Conservation (phyloP, 179 eudicot genomes). For the Gypsophila paniculata region DNA sequence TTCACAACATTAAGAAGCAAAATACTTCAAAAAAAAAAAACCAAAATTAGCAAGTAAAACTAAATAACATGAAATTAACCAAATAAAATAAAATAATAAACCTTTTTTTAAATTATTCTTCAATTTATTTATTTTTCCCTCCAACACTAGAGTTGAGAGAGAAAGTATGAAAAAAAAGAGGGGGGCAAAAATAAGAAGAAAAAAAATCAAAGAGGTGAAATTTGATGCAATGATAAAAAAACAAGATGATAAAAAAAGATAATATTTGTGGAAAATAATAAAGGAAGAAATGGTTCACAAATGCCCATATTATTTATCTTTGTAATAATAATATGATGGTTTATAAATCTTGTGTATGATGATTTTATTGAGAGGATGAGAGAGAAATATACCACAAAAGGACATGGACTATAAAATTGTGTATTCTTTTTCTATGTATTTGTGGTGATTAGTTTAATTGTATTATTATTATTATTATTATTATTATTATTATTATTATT, state of each 20-base stretch:
- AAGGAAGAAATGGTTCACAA: slow-evolving; percentile 29
- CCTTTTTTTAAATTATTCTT: slow-evolving; percentile 16
- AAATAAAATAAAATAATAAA: slow-evolving; percentile 9
- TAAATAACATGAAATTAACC: not conserved
- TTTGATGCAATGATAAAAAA: slow-evolving; percentile 20
- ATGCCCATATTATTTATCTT: slow-evolving; percentile 40
- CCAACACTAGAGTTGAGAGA: not conserved
- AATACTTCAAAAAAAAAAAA: not conserved
- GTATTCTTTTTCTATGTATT: too few relatives aligned
- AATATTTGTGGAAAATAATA: slow-evolving; percentile 32
- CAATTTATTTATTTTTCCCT: not conserved
- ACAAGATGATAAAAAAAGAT: slow-evolving; percentile 23
- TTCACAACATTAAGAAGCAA: not conserved
- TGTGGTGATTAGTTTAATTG: too few relatives aligned
- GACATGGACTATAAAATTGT: not conserved
- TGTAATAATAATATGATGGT: not conserved
- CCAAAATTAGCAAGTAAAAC: not conserved
- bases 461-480: too few relatives aligned
- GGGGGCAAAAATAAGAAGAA: not conserved
- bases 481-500: too few relatives aligned
- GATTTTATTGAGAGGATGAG: slow-evolving; percentile 16
- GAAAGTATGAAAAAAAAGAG: too few relatives aligned
- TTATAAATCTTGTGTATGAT: slow-evolving; percentile 5
- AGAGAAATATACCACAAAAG: slow-evolving; percentile 13
- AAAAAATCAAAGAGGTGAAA: slow-evolving; percentile 21